Percentiles rank a stretch among this genome's conserved stretches.
Evolutionary conservation across 169 alveolate species (phyloP).

Genomic region (Toxoplasma gondii): DNA sequence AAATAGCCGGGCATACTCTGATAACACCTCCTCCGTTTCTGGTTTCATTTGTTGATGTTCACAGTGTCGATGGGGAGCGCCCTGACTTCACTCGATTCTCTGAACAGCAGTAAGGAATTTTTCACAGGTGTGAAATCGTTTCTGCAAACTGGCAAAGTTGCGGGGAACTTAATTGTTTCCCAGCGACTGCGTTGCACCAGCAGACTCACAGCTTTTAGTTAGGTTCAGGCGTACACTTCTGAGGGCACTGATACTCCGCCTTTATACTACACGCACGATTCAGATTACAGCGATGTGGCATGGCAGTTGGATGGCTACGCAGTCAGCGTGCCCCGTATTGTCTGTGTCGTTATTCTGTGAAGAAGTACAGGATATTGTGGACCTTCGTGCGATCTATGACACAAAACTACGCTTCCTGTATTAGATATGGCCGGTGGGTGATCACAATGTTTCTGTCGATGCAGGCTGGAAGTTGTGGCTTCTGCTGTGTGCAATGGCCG

Average conservation of each 20-base stretch:
- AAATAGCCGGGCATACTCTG: background rate
- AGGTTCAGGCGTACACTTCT: no score
- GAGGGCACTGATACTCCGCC: no score
- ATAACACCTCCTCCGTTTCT: background rate
- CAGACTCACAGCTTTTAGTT: background rate
- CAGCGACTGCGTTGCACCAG: no score
- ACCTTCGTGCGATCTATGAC: no score
- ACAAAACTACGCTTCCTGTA: no score
- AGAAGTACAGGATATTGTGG: no score
- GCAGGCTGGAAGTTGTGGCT: slow-evolving; percentile 29
- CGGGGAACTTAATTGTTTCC: background rate
- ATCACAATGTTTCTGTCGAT: background rate
- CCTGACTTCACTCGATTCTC: slow-evolving; percentile 11
- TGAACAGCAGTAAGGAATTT: background rate
- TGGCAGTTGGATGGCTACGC: no score
- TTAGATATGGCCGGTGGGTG: no score
- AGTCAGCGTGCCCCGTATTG: no score
- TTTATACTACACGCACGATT: no score
- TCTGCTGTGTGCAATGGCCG: slow-evolving; percentile 30
- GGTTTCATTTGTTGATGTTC: background rate
- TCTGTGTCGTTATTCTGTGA: no score
- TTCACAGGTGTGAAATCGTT: background rate
- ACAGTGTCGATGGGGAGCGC: slow-evolving; percentile 46
- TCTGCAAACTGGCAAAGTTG: background rate
- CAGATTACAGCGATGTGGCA: no score